Evolutionary conservation across 164 flowering plant genomes (phyloP).

Genomic region (Magnolia sinica): DNA sequence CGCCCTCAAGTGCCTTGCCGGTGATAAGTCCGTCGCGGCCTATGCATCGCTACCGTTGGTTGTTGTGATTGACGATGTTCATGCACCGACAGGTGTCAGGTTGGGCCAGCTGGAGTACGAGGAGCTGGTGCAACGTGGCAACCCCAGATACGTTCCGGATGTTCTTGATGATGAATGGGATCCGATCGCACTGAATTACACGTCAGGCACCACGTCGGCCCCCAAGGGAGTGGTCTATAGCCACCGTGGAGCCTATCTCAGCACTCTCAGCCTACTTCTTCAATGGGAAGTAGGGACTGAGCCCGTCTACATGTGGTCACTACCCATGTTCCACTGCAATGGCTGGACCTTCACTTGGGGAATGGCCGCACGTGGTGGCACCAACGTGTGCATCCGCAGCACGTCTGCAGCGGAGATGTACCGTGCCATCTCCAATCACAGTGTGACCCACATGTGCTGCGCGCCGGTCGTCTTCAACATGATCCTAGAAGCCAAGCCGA

Average conservation of each 20-base stretch:
- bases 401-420: slow-evolving; percentile 57
- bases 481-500: slow-evolving; percentile 44
- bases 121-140: slow-evolving; percentile 39
- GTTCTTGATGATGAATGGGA: slow-evolving; percentile 65
- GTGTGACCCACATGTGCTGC: slow-evolving; percentile 86
- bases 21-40: background rate
- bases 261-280: slow-evolving; percentile 57
- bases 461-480: slow-evolving; percentile 78
- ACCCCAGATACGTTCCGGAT: slow-evolving; percentile 21
- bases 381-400: slow-evolving; percentile 78
- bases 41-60: slow-evolving; percentile 36
- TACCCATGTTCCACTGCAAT: slow-evolving; percentile 96
- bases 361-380: slow-evolving; percentile 84
- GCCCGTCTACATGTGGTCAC: slow-evolving; percentile 84
- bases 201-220: slow-evolving; percentile 84
- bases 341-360: slow-evolving; percentile 99
- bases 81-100: slow-evolving; percentile 9
- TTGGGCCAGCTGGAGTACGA: slow-evolving; percentile 69
- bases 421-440: slow-evolving; percentile 45
- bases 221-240: slow-evolving; percentile 91
- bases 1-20: slow-evolving; percentile 37
- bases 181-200: slow-evolving; percentile 72
- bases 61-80: slow-evolving; percentile 50
- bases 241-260: slow-evolving; percentile 77
- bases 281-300: slow-evolving; percentile 69